Conservation (phyloP, 805 yeast genomes). For the Hanseniaspora jakobsenii region DNA sequence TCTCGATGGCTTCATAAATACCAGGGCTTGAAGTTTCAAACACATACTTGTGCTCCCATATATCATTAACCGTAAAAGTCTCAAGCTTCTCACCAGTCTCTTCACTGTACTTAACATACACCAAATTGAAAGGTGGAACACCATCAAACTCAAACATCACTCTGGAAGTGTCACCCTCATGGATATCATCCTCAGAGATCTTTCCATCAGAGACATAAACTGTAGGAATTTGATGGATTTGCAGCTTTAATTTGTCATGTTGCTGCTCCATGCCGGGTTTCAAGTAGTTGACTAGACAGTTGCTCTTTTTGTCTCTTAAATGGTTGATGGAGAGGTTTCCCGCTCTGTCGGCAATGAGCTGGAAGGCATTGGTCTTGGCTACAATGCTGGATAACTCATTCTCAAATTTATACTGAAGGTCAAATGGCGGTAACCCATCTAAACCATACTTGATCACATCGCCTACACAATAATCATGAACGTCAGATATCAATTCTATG, state of each 20-base stretch:
- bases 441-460: constrained; percentile 69
- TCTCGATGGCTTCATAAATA: constrained; percentile 80
- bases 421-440: constrained; percentile 71
- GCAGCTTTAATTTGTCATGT: constrained; percentile 28
- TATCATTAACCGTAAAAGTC: constrained; percentile 44
- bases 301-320: constrained; percentile 60
- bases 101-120: constrained; percentile 64
- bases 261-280: constrained; percentile 27
- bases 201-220: constrained; percentile 80
- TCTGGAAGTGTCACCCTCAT: constrained; percentile 90
- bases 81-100: constrained; percentile 40
- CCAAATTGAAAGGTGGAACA: constrained; percentile 78
- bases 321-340: constrained; percentile 63
- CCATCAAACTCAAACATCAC: constrained; percentile 73
- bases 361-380: constrained; percentile 38
- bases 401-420: constrained; percentile 62
- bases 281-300: constrained; percentile 56
- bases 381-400: constrained; percentile 46
- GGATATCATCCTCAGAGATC: constrained; percentile 63
- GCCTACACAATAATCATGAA: constrained; percentile 72
- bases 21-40: constrained; percentile 80
- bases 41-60: constrained; percentile 55
- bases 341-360: constrained; percentile 66
- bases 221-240: constrained; percentile 52
- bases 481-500: constrained; percentile 36